These are phyloP conservation scores for Cornus controversa DNA, from an alignment of 148 eudicot genomes.

Conservation along the genomic window DNA sequence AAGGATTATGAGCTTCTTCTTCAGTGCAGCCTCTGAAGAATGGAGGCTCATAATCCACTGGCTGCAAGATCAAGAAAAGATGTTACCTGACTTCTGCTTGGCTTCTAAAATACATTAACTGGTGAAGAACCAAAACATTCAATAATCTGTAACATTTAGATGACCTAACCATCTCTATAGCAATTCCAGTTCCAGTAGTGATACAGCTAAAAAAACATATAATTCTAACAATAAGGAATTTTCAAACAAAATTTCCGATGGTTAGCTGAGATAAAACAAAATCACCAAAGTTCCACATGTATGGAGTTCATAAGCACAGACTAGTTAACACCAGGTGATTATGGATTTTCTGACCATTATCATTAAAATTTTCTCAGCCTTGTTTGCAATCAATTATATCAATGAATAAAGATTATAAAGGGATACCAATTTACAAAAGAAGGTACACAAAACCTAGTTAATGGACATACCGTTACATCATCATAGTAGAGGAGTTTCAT, in stretches of 20 bases:
- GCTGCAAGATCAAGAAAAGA: conserved; percentile 45
- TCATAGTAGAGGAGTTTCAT: conserved; percentile 95
- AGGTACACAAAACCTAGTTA: not conserved
- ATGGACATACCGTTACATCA: conserved; percentile 74
- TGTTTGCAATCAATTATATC: not conserved
- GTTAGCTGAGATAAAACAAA: not conserved
- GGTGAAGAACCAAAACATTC: not conserved
- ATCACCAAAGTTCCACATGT: not conserved
- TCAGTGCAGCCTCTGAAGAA: conserved; percentile 85
- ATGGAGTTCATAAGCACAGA: not conserved
- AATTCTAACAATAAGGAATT: not conserved
- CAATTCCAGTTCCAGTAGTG: not conserved
- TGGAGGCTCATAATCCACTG: conserved; percentile 92
- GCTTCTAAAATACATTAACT: not conserved
- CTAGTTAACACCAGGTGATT: not conserved
- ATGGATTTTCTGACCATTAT: not conserved
- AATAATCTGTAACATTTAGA: not conserved
- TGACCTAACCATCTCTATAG: not conserved
- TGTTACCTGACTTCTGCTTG: not conserved
- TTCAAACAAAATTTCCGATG: not conserved
- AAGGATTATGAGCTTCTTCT: conserved; percentile 66
- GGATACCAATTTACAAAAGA: not conserved
- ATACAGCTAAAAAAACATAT: not conserved
- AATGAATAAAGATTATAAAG: not conserved
- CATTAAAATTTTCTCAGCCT: not conserved